Evolutionary conservation across 257 asterid genomes (phyloP), one percentile per base, ranked within the genome.

Genomic region (Echites panduratus): DNA sequence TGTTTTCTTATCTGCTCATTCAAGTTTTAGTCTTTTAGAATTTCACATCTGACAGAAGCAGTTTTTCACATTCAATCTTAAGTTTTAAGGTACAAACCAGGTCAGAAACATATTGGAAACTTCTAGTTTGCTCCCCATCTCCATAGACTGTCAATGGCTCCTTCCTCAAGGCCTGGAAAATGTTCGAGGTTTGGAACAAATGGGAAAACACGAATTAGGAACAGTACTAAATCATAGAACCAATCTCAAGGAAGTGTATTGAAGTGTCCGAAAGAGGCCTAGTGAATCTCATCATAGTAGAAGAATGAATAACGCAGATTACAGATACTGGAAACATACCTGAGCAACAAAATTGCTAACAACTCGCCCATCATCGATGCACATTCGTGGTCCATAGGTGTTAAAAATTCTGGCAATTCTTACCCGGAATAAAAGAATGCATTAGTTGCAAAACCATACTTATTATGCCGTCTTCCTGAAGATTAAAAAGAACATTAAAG

Each of bases 301-400:
- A 45, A n/a, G 9, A 13, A 41, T 22, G 38, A 7, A 56, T 14
- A 41, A 58, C 24, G 40, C 40, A 16, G 43, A 53, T 29, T 40
- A 69, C 17, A 47, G 38, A n/a, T 49, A 47, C 14, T 9, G 49
- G 11, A 13, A 27, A 47, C 73, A 54, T 44, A 93, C 98, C 95
- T 90, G 96, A 45, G 97, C 96, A 32, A 93, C 97, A 53, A 93
- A 93, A 76, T 93, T 93, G 94, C 96, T 93, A 14, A 93, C 98
- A 17, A 93, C 97, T 2, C 98, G 94, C 0, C 97, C 97, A 72
- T 91, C 98, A 61, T 92, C 97, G 11, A 89, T 82, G 88, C 98
- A 87, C 98, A 93, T 93, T 14, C 97, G 90, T 11, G 96, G 97
- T 61, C 98, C 98, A 27, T 93, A 93, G 0, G 98, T 90, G 85